These are phyloP conservation scores for Peltaster fructicola DNA, from an alignment of 2,329 filamentous ascomycete species.

Conservation along the genomic window DNA sequence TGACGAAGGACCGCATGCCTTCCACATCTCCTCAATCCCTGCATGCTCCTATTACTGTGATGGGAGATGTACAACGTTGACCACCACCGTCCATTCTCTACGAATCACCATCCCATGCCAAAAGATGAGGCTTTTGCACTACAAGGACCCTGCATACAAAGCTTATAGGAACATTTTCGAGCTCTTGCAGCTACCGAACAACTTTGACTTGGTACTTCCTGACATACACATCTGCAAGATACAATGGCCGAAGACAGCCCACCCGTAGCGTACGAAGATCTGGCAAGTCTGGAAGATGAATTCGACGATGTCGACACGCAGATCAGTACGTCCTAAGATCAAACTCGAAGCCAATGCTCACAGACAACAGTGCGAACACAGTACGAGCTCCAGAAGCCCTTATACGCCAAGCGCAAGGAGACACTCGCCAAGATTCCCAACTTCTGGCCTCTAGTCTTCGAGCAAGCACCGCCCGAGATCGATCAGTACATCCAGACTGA, in stretches of 20 bases:
- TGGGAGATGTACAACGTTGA: no score
- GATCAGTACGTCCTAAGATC: slow-evolving; percentile 44
- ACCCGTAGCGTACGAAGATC: slow-evolving; percentile 51
- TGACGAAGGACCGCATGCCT: no score
- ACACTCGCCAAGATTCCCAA: slow-evolving; percentile 56
- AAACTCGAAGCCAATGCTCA: slow-evolving; percentile 5
- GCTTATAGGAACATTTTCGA: no score
- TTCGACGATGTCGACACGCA: slow-evolving; percentile 72
- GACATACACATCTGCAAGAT: no score
- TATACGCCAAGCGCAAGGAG: slow-evolving; percentile 60
- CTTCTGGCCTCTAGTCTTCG: slow-evolving; percentile 92
- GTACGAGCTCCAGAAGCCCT: slow-evolving; percentile 45
- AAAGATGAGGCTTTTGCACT: no score
- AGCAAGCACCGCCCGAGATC: slow-evolving; percentile 69
- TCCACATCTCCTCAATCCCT: no score
- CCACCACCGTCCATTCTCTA: no score
- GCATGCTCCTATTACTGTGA: no score
- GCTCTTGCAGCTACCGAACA: no score
- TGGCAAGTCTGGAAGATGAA: slow-evolving; percentile 63
- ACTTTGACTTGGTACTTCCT: no score
- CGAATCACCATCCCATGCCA: no score
- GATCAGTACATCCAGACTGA: slow-evolving; percentile 74
- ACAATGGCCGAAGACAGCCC: slow-evolving; percentile 8
- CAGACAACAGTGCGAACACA: slow-evolving; percentile 26
- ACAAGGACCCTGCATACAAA: no score